Evolutionary conservation across 2,329 filamentous ascomycete genomes (phyloP).

Genomic region (Leptosphaerulina australis): DNA sequence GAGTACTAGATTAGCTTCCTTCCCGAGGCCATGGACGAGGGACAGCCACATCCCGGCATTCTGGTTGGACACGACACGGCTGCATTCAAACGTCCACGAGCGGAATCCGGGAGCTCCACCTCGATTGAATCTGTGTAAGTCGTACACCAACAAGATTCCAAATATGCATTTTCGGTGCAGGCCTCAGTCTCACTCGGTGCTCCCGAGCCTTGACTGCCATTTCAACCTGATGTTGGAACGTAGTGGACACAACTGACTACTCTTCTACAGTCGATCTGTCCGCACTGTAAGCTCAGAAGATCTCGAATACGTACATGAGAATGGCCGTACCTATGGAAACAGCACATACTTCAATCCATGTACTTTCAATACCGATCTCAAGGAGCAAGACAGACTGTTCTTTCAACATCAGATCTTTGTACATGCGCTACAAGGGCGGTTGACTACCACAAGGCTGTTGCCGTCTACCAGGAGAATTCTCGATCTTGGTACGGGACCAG

Average conservation of each 20-base stretch:
- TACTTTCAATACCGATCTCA: slow-evolving; percentile 55
- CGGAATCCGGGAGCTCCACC: slow-evolving; percentile 42
- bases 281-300: slow-evolving; percentile 52
- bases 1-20: slow-evolving; percentile 27
- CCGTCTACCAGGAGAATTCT: slow-evolving; percentile 39
- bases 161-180: neutral
- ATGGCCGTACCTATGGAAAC: slow-evolving; percentile 67
- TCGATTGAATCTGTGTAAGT: slow-evolving; percentile 45
- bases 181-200: neutral
- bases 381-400: slow-evolving; percentile 67
- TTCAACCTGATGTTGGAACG: neutral
- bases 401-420: slow-evolving; percentile 69
- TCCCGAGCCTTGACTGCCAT: neutral
- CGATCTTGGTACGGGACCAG: slow-evolving; percentile 57
- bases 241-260: neutral
- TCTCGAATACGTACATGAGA: slow-evolving; percentile 64
- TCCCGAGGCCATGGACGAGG: slow-evolving; percentile 47
- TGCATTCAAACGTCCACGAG: slow-evolving; percentile 41
- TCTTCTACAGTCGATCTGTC: slow-evolving; percentile 38
- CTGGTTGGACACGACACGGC: slow-evolving; percentile 44
- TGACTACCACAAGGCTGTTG: slow-evolving; percentile 44
- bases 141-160: neutral
- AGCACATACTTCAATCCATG: slow-evolving; percentile 70
- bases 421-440: slow-evolving; percentile 42
- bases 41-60: slow-evolving; percentile 46